Evolutionary conservation across 192 early-diverging fungal species (phyloP).

Genomic region (Rhizophagus sp.): DNA sequence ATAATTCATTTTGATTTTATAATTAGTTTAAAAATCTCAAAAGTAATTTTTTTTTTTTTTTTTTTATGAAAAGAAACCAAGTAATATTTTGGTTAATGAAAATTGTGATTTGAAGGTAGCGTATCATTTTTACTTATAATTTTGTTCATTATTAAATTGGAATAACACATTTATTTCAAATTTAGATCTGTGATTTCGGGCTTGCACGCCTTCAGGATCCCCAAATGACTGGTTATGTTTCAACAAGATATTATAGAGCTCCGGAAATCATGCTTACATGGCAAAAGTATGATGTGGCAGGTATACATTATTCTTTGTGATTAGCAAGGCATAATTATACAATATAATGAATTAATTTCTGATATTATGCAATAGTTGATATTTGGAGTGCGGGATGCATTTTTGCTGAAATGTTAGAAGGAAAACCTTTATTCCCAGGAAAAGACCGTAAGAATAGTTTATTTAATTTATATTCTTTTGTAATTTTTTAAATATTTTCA

Average conservation of each 20-base stretch:
- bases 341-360: too few relatives aligned
- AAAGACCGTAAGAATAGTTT: conserved; percentile 75
- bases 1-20: not conserved
- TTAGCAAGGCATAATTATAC: too few relatives aligned
- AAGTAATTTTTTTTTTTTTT: not conserved
- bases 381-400: conserved; percentile 97
- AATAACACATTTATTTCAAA: not conserved
- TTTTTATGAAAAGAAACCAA: conserved; percentile 68
- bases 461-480: conserved; percentile 14
- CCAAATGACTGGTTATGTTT: conserved; percentile 98
- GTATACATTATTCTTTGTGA: conserved; percentile 22
- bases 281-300: conserved; percentile 94
- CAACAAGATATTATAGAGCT: conserved; percentile 95
- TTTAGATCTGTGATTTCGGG: conserved; percentile 94
- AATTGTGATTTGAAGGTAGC: conserved; percentile 91
- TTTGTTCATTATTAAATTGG: too few relatives aligned
- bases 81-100: conserved; percentile 95
- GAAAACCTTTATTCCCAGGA: conserved; percentile 92
- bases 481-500: not conserved
- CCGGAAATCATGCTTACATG: conserved; percentile 99
- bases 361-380: conserved; percentile 60
- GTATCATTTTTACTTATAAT: too few relatives aligned
- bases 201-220: conserved; percentile 92
- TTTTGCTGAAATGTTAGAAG: conserved; percentile 95
- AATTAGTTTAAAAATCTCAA: not conserved